A percentile compares a stretch with the other conserved stretches of the same genome.
phyloP scores from a whole-genome alignment of 495 filamentous ascomycete species.

The Aspergillus indologenus region DNA sequence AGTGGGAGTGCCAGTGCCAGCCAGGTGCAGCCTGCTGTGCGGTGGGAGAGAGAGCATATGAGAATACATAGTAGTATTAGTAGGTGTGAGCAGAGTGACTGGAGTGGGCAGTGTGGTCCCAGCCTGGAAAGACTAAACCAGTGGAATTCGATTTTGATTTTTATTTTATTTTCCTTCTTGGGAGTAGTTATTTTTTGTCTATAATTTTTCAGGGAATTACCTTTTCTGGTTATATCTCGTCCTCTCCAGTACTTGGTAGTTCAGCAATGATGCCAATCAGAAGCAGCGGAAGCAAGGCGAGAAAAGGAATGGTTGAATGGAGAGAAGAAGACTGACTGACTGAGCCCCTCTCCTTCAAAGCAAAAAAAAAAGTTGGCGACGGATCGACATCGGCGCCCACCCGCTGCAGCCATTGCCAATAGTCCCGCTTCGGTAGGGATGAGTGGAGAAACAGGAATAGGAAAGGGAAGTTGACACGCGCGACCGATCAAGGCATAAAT shows the following conservation, averaged over 20 bases:
- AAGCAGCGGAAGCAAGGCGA: slow-evolving; percentile 30
- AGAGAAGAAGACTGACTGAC: too few species aligned
- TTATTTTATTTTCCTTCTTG: neutral
- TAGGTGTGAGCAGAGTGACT: neutral
- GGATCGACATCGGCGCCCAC: slow-evolving; percentile 43
- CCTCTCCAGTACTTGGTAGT: neutral
- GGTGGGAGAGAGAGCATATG: neutral
- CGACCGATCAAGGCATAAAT: too few species aligned
- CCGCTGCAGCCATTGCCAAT: slow-evolving; percentile 42
- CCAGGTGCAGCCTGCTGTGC: too few species aligned
- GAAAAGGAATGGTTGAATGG: neutral
- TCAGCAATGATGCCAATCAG: slow-evolving; percentile 30
- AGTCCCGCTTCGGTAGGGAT: slow-evolving; percentile 35
- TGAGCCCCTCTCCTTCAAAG: too few species aligned
- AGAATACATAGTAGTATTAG: too few species aligned
- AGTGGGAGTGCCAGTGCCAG: neutral
- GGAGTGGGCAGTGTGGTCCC: neutral
- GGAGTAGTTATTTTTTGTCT: too few species aligned
- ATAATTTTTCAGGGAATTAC: too few species aligned
- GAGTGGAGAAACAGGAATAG: neutral
- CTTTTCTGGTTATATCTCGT: too few species aligned
- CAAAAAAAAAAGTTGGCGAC: slow-evolving; percentile 22
- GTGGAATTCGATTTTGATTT: neutral
- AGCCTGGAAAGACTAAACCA: neutral
- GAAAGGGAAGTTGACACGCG: neutral